These are phyloP conservation scores for Tolypocladium endophyticum DNA, from an alignment of 2,329 filamentous ascomycete species.

Conservation along the genomic window DNA sequence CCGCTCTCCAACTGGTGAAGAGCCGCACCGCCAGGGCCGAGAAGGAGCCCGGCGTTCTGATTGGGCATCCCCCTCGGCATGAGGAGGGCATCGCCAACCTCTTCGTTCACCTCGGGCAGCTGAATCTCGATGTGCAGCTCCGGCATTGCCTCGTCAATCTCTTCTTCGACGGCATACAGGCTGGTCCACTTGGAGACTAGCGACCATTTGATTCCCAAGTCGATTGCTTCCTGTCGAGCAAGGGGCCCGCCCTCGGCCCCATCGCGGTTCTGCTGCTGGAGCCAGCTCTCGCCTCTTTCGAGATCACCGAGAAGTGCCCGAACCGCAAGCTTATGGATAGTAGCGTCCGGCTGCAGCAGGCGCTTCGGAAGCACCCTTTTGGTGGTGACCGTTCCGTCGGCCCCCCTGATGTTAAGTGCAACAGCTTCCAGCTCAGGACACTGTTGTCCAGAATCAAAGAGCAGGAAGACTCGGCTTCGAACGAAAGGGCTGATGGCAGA, in stretches of 20 bases:
- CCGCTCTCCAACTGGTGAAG: background rate
- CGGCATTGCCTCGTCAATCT: background rate
- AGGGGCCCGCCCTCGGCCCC: background rate
- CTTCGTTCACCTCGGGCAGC: background rate
- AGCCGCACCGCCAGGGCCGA: background rate
- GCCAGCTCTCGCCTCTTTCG: background rate
- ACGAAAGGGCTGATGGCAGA: slow-evolving; percentile 1
- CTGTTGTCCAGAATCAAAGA: slow-evolving; percentile 1
- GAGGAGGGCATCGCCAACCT: background rate
- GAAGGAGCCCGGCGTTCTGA: background rate
- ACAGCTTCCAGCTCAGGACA: background rate
- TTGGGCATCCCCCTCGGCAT: background rate
- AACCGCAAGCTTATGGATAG: slow-evolving; percentile 1
- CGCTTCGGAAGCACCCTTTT: slow-evolving; percentile 1
- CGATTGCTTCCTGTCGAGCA: background rate
- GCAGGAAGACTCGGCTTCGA: background rate
- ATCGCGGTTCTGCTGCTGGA: background rate
- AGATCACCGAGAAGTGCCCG: slow-evolving; percentile 1
- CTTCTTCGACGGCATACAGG: slow-evolving; percentile 2
- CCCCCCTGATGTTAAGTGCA: background rate
- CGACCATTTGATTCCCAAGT: slow-evolving; percentile 1
- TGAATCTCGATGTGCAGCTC: background rate
- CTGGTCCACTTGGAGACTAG: slow-evolving; percentile 4
- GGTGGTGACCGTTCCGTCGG: background rate
- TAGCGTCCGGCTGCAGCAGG: background rate